Base-by-base conservation (phyloP, 202 grass and related monocot genomes). In the Digitaria exilis region DNA sequence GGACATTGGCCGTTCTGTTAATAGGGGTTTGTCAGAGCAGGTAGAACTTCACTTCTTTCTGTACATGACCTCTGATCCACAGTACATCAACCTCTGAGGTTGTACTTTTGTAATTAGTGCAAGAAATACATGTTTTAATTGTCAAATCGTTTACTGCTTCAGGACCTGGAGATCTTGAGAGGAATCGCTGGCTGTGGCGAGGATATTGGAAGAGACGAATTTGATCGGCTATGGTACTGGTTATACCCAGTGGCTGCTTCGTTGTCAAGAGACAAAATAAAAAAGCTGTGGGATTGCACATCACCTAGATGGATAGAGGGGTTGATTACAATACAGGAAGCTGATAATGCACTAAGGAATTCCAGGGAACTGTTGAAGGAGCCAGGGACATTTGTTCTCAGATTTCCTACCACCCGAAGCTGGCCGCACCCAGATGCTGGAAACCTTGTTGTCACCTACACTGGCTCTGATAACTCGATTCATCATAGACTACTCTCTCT, bases 401-500 rank as follows among this genome's bases (percentile, higher is more conserved):
- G 96, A 75, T 98, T 98, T 76, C 96, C 96, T 79, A 92, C 77
- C 41, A 88, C 90, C 46, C 79, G 93, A 85, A 95, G 89, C 74
- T 98, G 96, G 93, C 96, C 96, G 5, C 96, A 98, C 76, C 96
- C 96, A 48, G 96, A 98, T 88, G 91, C 93, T 35, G 96, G 96
- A 69, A 92, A 61, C 88, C 73, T 95, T 9, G 75, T 94, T 77
- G 89, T 96, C 58, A 88, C 91, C 42, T 98, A 90, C 76, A 60
- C 96, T 81, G 93, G 77, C 57, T 77, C 60, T 31, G 87, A 90
- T 74, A 93, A 76, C 41, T 35, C 46, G 19, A 73, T 98, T 81
- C 93, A 85, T 68, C 96, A 98, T 78, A 95, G 80, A 75, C 77
- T 95, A 66, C 87, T 98, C 35, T 86, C 85, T 81, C 78, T 90